Evolutionary conservation across 768 basidiomycete genomes (phyloP).

Genomic region (Russula sp.): DNA sequence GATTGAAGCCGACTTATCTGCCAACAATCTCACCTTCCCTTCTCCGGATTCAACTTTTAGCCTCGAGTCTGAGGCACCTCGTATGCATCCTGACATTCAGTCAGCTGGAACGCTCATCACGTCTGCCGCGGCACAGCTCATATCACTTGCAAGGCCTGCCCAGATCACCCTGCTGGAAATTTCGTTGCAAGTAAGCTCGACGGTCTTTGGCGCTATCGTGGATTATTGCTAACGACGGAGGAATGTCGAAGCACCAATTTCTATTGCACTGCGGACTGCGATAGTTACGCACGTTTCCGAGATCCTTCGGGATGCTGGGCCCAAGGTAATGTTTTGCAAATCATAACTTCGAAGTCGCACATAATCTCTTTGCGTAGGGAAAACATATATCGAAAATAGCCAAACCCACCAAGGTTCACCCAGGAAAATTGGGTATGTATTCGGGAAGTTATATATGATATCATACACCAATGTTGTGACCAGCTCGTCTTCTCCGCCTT

Average conservation of each 20-base stretch:
- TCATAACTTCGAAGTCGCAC: not conserved
- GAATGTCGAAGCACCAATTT: constrained; percentile 3
- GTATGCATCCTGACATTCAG: constrained; percentile 8
- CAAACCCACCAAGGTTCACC: constrained; percentile 35
- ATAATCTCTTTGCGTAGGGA: constrained; percentile 32
- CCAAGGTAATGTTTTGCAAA: constrained; percentile 2
- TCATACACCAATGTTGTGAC: not conserved
- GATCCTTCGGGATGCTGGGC: constrained; percentile 27
- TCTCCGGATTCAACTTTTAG: constrained; percentile 6
- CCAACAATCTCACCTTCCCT: constrained; percentile 12
- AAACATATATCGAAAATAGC: constrained; percentile 41
- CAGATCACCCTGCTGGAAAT: not conserved
- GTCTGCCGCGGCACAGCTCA: constrained; percentile 13
- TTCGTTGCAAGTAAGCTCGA: constrained; percentile 6
- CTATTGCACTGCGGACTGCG: not conserved
- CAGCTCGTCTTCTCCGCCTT: constrained; percentile 35
- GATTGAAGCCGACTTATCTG: not conserved
- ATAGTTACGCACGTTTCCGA: constrained; percentile 18
- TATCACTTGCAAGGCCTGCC: constrained; percentile 6
- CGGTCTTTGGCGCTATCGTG: not conserved
- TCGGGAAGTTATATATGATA: not conserved
- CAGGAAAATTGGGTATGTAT: constrained; percentile 39
- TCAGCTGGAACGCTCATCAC: constrained; percentile 12
- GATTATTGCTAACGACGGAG: not conserved
- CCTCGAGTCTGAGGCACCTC: constrained; percentile 8